Evolutionary conservation across 169 alveolate genomes (phyloP).

Genomic region (Cryptosporidium tyzzeri): DNA sequence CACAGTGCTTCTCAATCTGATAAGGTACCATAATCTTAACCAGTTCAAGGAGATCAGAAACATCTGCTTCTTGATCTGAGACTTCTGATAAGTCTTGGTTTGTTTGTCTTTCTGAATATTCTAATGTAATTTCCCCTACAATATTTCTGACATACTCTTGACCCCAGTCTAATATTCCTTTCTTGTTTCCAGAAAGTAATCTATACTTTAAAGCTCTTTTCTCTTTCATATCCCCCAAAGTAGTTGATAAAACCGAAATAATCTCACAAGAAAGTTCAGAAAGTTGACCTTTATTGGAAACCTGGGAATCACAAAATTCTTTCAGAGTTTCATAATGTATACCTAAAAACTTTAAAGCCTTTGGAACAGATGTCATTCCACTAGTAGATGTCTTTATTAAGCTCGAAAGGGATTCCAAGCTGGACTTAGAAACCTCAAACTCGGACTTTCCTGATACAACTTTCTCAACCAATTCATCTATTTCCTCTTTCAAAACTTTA

Average conservation of each 20-base stretch:
- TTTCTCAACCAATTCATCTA: conserved; percentile 39
- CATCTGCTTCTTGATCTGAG: conserved; percentile 52
- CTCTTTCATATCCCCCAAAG: conserved; percentile 78
- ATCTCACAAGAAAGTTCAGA: conserved; percentile 75
- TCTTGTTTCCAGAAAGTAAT: conserved; percentile 67
- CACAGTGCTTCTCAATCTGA: conserved; percentile 87
- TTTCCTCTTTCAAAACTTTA: conserved; percentile 37
- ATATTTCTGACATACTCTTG: conserved; percentile 79
- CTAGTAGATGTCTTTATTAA: conserved; percentile 84
- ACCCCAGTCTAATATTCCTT: conserved; percentile 80
- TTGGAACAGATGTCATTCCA: conserved; percentile 88
- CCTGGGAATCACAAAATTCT: conserved; percentile 78
- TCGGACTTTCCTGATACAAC: background rate
- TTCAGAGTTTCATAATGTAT: conserved; percentile 81
- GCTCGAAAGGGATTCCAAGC: conserved; percentile 30
- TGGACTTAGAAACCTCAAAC: conserved; percentile 28
- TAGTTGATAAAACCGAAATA: conserved; percentile 77
- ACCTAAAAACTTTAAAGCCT: conserved; percentile 86
- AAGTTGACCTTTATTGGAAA: conserved; percentile 24
- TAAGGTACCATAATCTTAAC: conserved; percentile 87
- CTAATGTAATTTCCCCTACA: conserved; percentile 79
- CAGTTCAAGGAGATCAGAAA: conserved; percentile 77
- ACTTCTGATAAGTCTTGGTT: conserved; percentile 62
- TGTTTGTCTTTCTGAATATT: conserved; percentile 75
- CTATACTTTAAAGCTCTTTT: conserved; percentile 74